Conservation (phyloP, 1,284 basidiomycete species). For the Tilletiopsis washingtonensis region DNA sequence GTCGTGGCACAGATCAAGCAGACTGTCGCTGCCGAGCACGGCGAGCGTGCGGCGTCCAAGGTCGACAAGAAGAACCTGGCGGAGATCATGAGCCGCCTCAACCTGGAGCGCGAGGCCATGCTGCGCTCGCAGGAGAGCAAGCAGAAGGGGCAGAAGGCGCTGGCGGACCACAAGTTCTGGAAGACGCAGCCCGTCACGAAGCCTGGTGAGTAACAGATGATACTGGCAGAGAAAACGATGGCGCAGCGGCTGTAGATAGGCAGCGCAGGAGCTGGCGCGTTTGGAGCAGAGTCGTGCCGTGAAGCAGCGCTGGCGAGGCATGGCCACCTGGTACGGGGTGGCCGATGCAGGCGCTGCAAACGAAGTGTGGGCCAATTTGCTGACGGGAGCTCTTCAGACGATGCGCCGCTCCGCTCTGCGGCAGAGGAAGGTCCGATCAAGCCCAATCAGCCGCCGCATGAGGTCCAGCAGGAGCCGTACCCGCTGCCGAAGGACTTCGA, state of each 20-base stretch:
- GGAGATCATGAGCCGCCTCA: slow-evolving; percentile 35
- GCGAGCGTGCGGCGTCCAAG: slow-evolving; percentile 19
- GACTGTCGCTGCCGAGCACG: slow-evolving; percentile 24
- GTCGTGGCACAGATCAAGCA: slow-evolving; percentile 23
- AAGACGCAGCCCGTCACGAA: slow-evolving; percentile 70
- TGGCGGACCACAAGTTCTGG: slow-evolving; percentile 46
- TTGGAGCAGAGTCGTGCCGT: slow-evolving; percentile 2
- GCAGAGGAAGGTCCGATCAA: slow-evolving; percentile 76
- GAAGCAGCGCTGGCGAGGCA: slow-evolving; percentile 50
- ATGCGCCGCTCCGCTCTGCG: slow-evolving; percentile 1
- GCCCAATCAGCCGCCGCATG: slow-evolving; percentile 63
- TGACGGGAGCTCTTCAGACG: background rate
- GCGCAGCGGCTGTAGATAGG: no score
- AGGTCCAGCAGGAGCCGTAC: slow-evolving; percentile 79
- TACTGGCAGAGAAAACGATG: no score
- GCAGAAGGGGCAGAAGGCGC: slow-evolving; percentile 21
- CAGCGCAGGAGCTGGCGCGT: no score
- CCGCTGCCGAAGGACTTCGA: slow-evolving; percentile 85
- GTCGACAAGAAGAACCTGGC: slow-evolving; percentile 28
- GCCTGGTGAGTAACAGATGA: slow-evolving; percentile 53
- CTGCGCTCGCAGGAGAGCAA: slow-evolving; percentile 32
- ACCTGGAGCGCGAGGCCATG: slow-evolving; percentile 28
- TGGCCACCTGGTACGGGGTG: no score
- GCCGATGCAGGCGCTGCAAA: no score
- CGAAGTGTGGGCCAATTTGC: no score